Base-by-base conservation (phyloP, 2,329 filamentous ascomycete species). In the Fusarium sp. region DNA sequence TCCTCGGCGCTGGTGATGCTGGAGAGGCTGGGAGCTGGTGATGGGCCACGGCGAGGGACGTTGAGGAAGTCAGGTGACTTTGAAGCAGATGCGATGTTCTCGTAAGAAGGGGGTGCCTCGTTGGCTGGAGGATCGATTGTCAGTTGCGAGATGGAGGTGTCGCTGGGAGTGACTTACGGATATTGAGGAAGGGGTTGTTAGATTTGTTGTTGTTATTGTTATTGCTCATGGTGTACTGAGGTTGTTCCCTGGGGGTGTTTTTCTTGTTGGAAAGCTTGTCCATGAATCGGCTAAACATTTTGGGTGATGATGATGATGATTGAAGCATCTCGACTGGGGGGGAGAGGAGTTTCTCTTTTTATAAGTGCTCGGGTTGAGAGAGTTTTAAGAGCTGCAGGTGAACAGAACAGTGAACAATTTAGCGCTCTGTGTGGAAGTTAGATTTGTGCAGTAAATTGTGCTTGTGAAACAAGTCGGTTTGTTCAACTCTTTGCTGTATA, bases 1-100 rank as follows among this genome's bases (percentile, higher is more conserved):
- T 92, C 89, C 66, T 92, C 88, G 22, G 77, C 76, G 8, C 74
- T 76, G 7, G 74, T 75, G 59, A 79, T 66, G 39, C 65, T 73
- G n/a, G 72, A 60, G 13, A 67, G 25, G 11, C 57, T 65, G 4
- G 52, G 61, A 5, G 64, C 49, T 6, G 65, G 59, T 7, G 59
- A 68, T 15, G 29, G 50, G 24, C 32, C 53, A 8, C 65, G 65
- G 10, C 48, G 57, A 11, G 42, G 64, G 32, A 64, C 49, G 11
- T 65, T 65, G 40, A 58, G 52, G 39, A 41, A 34, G 15, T 39
- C 43, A 29, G 36, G 31, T 10, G 32, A 28, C 22, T 39, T 54
- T 42, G 39, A 48, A 8, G 29, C 26, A 46, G 57, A 15, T 19
- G 45, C 52, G 65, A 53, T 28, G 4, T 55, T 28, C 24, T 70